Conservation (phyloP, 1,139 yeast species). For the Spathaspora sp. region DNA sequence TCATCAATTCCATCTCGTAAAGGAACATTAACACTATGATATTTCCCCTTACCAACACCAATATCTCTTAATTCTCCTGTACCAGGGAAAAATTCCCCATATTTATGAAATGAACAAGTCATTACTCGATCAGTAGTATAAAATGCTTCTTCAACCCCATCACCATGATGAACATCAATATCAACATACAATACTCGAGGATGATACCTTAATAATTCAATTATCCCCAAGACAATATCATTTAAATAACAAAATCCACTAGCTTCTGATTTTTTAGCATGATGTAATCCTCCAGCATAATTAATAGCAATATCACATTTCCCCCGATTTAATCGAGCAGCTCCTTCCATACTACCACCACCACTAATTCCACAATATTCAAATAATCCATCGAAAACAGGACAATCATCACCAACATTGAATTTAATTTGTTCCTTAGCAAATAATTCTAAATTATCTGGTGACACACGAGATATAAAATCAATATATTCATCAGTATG, state of each 20-base stretch:
- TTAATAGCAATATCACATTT: slow-evolving; percentile 95
- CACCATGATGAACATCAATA: slow-evolving; percentile 97
- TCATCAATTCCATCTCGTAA: slow-evolving; percentile 92
- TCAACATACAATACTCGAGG: slow-evolving; percentile 95
- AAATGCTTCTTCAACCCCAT: slow-evolving; percentile 97
- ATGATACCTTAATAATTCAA: slow-evolving; percentile 85
- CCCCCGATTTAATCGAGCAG: slow-evolving; percentile 87
- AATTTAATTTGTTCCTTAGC: slow-evolving; percentile 91
- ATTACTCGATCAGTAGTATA: slow-evolving; percentile 95
- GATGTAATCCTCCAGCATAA: slow-evolving; percentile 97
- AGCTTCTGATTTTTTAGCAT: slow-evolving; percentile 94
- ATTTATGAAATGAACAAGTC: slow-evolving; percentile 97
- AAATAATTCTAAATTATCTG: slow-evolving; percentile 89
- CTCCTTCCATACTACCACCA: slow-evolving; percentile 98
- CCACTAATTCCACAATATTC: slow-evolving; percentile 94
- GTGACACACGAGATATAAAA: slow-evolving; percentile 88
- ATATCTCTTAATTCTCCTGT: slow-evolving; percentile 88
- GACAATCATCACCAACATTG: slow-evolving; percentile 97
- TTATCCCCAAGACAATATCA: slow-evolving; percentile 73
- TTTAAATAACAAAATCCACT: slow-evolving; percentile 90
- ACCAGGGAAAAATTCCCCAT: slow-evolving; percentile 96
- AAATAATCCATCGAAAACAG: slow-evolving; percentile 92
- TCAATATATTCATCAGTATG: slow-evolving; percentile 98
- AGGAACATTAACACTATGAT: slow-evolving; percentile 86
- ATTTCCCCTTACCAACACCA: slow-evolving; percentile 87